Conservation (phyloP, 495 filamentous ascomycete species). For the Penicillium flavigenum region DNA sequence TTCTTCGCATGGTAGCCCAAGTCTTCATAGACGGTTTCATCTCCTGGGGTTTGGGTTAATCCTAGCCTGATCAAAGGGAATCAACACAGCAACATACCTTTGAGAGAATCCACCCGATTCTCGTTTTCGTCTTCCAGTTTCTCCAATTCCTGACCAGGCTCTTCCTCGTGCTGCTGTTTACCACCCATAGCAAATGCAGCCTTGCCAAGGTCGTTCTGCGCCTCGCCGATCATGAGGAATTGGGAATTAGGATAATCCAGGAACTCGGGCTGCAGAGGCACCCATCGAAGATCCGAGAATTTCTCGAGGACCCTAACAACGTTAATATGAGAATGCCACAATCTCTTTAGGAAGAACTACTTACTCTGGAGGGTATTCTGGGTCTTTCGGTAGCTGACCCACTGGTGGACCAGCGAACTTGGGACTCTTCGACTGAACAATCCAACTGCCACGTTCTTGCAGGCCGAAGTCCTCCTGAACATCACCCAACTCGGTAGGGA, state of each 20-base stretch:
- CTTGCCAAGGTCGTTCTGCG: conserved; percentile 57
- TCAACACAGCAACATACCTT: conserved; percentile 37
- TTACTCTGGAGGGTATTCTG: conserved; percentile 74
- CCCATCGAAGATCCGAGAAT: conserved; percentile 73
- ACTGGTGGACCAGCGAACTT: conserved; percentile 61
- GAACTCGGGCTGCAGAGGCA: conserved; percentile 69
- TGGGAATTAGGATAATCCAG: conserved; percentile 78
- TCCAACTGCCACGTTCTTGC: conserved; percentile 68
- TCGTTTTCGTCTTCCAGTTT: conserved; percentile 63
- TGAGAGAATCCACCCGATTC: conserved; percentile 53
- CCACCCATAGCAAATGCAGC: conserved; percentile 59
- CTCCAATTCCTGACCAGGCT: conserved; percentile 59
- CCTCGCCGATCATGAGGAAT: conserved; percentile 78
- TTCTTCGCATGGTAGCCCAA: conserved; percentile 52
- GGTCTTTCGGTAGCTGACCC: conserved; percentile 60
- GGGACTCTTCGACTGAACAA: conserved; percentile 81
- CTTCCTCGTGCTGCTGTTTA: conserved; percentile 58
- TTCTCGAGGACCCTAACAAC: conserved; percentile 60
- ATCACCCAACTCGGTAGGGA: conserved; percentile 68
- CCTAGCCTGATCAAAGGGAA: not conserved
- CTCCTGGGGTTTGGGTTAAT: conserved; percentile 32
- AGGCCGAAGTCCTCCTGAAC: conserved; percentile 79
- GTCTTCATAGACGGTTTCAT: conserved; percentile 55
- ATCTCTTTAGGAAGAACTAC: conserved; percentile 23
- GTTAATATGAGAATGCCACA: not conserved